A percentile compares a stretch with the other conserved stretches of the same genome.
phyloP scores from a whole-genome alignment of 169 alveolate genomes.

The Cyclospora cayetanensis region DNA sequence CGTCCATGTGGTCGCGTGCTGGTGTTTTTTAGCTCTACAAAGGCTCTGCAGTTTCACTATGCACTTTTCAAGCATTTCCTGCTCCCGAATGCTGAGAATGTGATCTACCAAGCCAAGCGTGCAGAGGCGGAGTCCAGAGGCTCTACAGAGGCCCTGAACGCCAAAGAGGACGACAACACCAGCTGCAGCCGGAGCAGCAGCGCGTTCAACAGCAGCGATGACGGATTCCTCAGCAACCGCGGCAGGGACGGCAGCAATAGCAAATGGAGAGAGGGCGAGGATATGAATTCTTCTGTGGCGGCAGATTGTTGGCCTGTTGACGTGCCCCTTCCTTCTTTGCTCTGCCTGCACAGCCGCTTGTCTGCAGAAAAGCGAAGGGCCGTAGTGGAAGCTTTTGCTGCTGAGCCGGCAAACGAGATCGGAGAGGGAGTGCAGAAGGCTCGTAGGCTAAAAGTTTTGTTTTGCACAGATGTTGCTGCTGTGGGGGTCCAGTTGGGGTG shows the following conservation, averaged over 20 bases:
- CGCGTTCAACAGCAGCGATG: not conserved
- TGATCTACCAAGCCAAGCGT: too few species aligned
- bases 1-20: not conserved
- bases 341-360: conserved; percentile 62
- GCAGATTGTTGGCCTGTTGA: not conserved
- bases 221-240: not conserved
- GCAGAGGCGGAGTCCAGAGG: not conserved
- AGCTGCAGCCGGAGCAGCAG: not conserved
- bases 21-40: conserved; percentile 29
- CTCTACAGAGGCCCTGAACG: not conserved
- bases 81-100: not conserved
- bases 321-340: not conserved
- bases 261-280: not conserved
- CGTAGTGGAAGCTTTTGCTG: conserved; percentile 19
- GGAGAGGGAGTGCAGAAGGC: not conserved
- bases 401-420: not conserved
- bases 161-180: not conserved
- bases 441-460: not conserved
- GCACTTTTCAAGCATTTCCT: conserved; percentile 61
- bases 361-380: conserved; percentile 37
- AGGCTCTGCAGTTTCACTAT: conserved; percentile 62
- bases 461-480: conserved; percentile 62
- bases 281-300: not conserved
- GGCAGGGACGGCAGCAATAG: not conserved
- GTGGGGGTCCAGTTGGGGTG: conserved; percentile 46